A percentile compares a stretch with the other conserved stretches of the same genome.
These are phyloP conservation scores for Candida koratica DNA, from an alignment of 805 yeast genomes.

Conservation along the genomic window DNA sequence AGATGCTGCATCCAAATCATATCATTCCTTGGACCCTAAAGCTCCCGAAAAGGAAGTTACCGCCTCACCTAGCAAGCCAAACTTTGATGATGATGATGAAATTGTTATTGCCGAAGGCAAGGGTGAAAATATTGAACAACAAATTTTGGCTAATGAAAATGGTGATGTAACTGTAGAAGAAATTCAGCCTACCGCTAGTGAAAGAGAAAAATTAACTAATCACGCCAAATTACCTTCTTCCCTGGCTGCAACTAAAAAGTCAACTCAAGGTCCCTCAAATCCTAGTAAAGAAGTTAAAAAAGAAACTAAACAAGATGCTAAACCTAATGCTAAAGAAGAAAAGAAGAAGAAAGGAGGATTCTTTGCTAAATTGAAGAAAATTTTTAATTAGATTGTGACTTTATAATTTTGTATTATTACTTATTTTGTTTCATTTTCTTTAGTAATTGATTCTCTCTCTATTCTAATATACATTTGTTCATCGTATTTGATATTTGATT, in stretches of 20 bases:
- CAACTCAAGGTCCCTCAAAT: conserved; percentile 11
- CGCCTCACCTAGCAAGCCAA: conserved; percentile 17
- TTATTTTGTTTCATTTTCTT: no score
- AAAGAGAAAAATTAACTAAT: conserved; percentile 33
- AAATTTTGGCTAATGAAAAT: conserved; percentile 32
- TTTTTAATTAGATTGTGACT: conserved; percentile 18
- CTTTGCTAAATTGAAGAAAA: conserved; percentile 34
- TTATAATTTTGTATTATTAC: conserved; percentile 17
- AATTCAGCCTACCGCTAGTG: conserved; percentile 38
- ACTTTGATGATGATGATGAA: conserved; percentile 28
- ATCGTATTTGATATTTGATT: no score
- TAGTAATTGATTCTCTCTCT: no score
- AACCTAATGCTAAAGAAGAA: conserved; percentile 14
- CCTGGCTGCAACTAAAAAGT: conserved; percentile 9
- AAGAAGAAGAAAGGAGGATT: conserved; percentile 42
- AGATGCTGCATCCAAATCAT: conserved; percentile 8
- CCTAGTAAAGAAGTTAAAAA: conserved; percentile 1
- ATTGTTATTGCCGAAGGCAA: conserved; percentile 40
- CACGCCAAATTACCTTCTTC: conserved; percentile 24
- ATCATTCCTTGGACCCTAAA: conserved; percentile 21
- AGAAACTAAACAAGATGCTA: conserved; percentile 4
- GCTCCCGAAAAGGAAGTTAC: conserved; percentile 16
- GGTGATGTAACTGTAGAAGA: conserved; percentile 39
- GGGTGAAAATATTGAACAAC: conserved; percentile 29
- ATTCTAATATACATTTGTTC: conserved; percentile 15